Conservation (phyloP, 2,329 filamentous ascomycete species). For the Apiospora sp. region DNA sequence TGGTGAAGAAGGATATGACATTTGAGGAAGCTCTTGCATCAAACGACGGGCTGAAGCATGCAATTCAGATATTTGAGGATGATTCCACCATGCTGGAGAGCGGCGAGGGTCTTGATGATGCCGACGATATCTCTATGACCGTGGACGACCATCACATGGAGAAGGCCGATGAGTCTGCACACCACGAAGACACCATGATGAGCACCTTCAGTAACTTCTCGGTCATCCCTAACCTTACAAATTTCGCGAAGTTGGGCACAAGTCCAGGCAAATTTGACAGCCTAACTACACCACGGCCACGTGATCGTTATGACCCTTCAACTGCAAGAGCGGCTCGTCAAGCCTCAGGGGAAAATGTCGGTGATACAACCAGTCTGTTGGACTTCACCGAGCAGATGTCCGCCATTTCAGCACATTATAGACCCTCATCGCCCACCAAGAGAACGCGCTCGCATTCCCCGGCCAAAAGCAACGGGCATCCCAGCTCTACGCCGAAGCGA, state of each 20-base stretch:
- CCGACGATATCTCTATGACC: slow-evolving; percentile 31
- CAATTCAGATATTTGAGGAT: slow-evolving; percentile 71
- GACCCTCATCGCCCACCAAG: slow-evolving; percentile 51
- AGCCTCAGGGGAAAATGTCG: slow-evolving; percentile 49
- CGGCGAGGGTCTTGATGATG: slow-evolving; percentile 26
- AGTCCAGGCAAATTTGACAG: slow-evolving; percentile 64
- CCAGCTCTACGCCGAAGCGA: slow-evolving; percentile 56
- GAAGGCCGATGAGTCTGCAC: slow-evolving; percentile 50
- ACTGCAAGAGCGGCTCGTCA: slow-evolving; percentile 47
- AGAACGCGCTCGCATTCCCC: slow-evolving; percentile 52
- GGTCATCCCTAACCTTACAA: slow-evolving; percentile 85
- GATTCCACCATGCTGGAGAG: slow-evolving; percentile 33
- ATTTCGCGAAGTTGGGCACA: slow-evolving; percentile 77
- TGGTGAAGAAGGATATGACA: slow-evolving; percentile 47
- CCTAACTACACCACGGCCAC: slow-evolving; percentile 46
- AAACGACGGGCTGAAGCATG: slow-evolving; percentile 64
- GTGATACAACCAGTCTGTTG: slow-evolving; percentile 77
- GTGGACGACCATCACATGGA: slow-evolving; percentile 32
- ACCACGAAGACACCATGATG: slow-evolving; percentile 75
- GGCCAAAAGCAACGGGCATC: slow-evolving; percentile 41
- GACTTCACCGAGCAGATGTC: slow-evolving; percentile 84
- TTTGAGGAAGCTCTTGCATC: slow-evolving; percentile 62
- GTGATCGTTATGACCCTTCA: slow-evolving; percentile 43
- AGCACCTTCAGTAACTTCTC: slow-evolving; percentile 93
- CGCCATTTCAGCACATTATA: slow-evolving; percentile 37